A percentile compares a stretch with the other conserved stretches of the same genome.
phyloP scores from a whole-genome alignment of 805 yeast genomes.

The Metschnikowia lochheadii region DNA sequence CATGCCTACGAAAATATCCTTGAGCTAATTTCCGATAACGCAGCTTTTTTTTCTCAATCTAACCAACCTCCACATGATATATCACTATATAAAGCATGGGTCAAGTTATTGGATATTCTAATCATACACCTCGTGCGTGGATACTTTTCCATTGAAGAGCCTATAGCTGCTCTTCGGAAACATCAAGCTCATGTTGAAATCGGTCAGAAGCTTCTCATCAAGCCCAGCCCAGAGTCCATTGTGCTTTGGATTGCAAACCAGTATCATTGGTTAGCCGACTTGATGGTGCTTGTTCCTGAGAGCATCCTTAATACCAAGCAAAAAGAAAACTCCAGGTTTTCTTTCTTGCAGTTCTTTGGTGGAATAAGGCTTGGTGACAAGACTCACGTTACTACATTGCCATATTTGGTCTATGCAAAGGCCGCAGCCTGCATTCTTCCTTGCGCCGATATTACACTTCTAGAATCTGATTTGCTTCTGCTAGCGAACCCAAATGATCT shows the following conservation, averaged over 20 bases:
- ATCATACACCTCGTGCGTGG: constrained; percentile 62
- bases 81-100: constrained; percentile 27
- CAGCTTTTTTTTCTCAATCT: constrained; percentile 6
- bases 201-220: constrained; percentile 1
- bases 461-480: constrained; percentile 3
- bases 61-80: constrained; percentile 27
- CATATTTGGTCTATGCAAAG: constrained; percentile 26
- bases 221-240: not conserved
- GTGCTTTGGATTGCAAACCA: constrained; percentile 58
- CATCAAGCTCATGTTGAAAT: constrained; percentile 64
- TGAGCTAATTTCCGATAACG: constrained; percentile 20
- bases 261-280: constrained; percentile 60
- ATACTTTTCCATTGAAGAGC: constrained; percentile 54
- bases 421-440: constrained; percentile 28
- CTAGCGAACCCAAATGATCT: constrained; percentile 6
- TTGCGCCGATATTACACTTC: constrained; percentile 8
- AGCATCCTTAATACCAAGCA: constrained; percentile 26
- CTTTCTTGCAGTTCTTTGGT: constrained; percentile 24
- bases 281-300: constrained; percentile 47
- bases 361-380: constrained; percentile 30
- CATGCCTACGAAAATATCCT: constrained; percentile 30
- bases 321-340: constrained; percentile 12
- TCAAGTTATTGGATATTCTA: constrained; percentile 53
- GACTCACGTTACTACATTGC: constrained; percentile 25
- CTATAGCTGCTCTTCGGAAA: constrained; percentile 56